Base-by-base conservation (phyloP, 495 filamentous ascomycete genomes). In the Tuber aestivum region DNA sequence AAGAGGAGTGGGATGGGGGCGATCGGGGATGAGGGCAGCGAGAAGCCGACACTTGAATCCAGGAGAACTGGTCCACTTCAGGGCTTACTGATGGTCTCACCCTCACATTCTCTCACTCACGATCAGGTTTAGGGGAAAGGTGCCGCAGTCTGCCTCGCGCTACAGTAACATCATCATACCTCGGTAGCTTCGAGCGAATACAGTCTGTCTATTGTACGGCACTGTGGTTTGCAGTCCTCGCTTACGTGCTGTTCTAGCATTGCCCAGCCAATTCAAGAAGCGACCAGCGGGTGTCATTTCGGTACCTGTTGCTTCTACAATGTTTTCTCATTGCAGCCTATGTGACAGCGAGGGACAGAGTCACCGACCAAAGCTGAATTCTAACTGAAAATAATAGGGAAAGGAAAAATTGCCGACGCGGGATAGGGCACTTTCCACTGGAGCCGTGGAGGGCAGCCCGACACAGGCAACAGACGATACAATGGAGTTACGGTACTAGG, bases 361-460 rank as follows among this genome's bases (percentile, higher is more conserved):
- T 65, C 56, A 65, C 56, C 56, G 32, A 65, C 56, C 27, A 32
- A 35, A 65, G 27, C 56, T 65, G 56, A 65, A 65, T 65, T 65
- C 56, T 65, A 32, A 32, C 56, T 5, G 27, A 65, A 16, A 27
- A 65, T 65, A 32, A 65, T 65, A 35, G n/a, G 35, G 10, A 65
- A 32, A n/a, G n/a, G n/a, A 65, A 20, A 65, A 65, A 1, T 35
- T 35, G 8, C 56, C 12, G 27, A 10, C 12, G 56, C 56, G 27
- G n/a, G 56, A 32, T 12, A 65, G 56, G 56, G 56, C 27, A 35
- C 56, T 7, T 35, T 65, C 27, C 3, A 65, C 27, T 18, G 4
- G 56, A 35, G 6, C 50, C 5, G 14, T 20, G 56, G 27, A 32
- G 27, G 56, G 8, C 14, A 65, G 12, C 16, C 56, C 14, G 14